Evolutionary conservation across 805 yeast species (phyloP).

Genomic region (Brettanomyces custersianus): DNA sequence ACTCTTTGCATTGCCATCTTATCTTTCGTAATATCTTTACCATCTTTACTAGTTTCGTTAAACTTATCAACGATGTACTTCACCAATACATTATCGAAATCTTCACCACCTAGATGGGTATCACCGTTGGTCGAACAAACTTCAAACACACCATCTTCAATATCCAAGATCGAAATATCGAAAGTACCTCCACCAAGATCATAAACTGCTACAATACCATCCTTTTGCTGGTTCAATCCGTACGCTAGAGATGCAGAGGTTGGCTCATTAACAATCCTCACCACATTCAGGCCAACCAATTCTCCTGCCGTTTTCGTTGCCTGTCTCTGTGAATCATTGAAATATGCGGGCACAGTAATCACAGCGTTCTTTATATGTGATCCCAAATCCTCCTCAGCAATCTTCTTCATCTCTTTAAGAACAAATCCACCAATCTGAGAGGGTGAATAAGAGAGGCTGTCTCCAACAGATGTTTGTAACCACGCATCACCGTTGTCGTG

Average conservation of each 20-base stretch:
- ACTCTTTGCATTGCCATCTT: constrained; percentile 78
- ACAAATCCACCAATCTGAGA: constrained; percentile 93
- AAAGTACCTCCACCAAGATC: constrained; percentile 98
- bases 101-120: constrained; percentile 88
- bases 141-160: constrained; percentile 95
- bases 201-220: constrained; percentile 76
- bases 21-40: constrained; percentile 51
- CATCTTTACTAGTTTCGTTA: constrained; percentile 52
- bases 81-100: constrained; percentile 76
- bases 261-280: constrained; percentile 82
- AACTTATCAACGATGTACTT: constrained; percentile 72
- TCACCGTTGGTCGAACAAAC: constrained; percentile 94
- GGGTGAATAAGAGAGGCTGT: constrained; percentile 84
- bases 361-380: constrained; percentile 80
- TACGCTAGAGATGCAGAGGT: constrained; percentile 90
- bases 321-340: constrained; percentile 83
- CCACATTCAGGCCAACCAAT: constrained; percentile 82
- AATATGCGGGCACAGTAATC: constrained; percentile 83
- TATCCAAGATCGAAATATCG: constrained; percentile 91
- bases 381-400: constrained; percentile 69
- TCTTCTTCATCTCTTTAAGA: constrained; percentile 89
- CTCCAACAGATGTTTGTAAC: constrained; percentile 60
- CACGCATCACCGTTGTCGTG: constrained; percentile 94
- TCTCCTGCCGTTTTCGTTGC: constrained; percentile 95
- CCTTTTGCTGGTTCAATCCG: constrained; percentile 71